Conservation (phyloP, 192 early-diverging fungal species). For the Podila verticillata region DNA sequence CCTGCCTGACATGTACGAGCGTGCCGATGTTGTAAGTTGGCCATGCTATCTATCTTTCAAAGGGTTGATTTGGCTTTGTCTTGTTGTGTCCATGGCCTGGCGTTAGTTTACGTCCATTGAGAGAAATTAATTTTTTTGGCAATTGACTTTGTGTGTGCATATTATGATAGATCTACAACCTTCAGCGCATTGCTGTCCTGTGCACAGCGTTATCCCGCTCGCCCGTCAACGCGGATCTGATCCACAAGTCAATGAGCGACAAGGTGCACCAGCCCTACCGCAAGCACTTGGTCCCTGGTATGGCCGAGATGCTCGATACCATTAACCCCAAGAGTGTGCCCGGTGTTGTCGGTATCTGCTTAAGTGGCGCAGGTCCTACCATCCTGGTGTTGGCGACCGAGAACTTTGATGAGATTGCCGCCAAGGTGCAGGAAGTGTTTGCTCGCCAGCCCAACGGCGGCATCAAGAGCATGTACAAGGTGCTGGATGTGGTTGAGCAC, state of each 20-base stretch:
- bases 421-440: conserved; percentile 70
- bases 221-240: conserved; percentile 77
- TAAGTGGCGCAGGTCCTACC: conserved; percentile 97
- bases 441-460: conserved; percentile 56
- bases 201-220: conserved; percentile 80
- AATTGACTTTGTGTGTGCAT: too few relatives aligned
- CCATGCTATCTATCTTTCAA: neutral
- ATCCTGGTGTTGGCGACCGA: conserved; percentile 88
- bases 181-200: conserved; percentile 95
- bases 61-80: neutral
- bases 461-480: conserved; percentile 65
- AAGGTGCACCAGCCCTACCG: conserved; percentile 97
- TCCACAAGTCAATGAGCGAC: conserved; percentile 95
- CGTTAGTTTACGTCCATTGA: too few relatives aligned
- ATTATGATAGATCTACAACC: conserved; percentile 77
- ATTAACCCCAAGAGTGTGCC: conserved; percentile 78
- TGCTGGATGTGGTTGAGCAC: conserved; percentile 70
- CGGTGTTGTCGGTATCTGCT: conserved; percentile 91
- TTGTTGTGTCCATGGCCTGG: neutral
- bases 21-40: conserved; percentile 79
- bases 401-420: conserved; percentile 89
- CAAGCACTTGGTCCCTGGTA: conserved; percentile 90
- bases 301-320: conserved; percentile 83
- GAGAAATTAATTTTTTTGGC: too few relatives aligned
- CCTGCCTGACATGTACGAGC: conserved; percentile 79